Evolutionary conservation across 2,329 filamentous ascomycete genomes (phyloP).

Genomic region (Aureobasidium sp.): DNA sequence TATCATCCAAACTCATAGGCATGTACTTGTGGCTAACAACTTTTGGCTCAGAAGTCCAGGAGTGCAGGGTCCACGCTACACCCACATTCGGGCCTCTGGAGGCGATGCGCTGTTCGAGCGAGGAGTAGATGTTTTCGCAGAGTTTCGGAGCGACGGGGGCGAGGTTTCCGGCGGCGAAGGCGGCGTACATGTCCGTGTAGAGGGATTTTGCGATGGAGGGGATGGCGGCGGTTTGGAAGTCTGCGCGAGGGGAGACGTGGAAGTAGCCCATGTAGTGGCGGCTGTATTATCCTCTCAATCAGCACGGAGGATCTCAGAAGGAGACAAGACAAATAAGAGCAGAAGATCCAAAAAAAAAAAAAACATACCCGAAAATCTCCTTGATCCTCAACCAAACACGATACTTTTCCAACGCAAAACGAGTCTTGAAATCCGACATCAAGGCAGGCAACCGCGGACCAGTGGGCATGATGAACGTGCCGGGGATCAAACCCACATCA

Average conservation of each 20-base stretch:
- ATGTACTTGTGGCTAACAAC: constrained; percentile 24
- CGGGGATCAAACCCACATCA: constrained; percentile 38
- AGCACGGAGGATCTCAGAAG: background rate
- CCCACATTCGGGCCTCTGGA: constrained; percentile 28
- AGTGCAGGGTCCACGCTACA: constrained; percentile 24
- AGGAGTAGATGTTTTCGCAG: constrained; percentile 18
- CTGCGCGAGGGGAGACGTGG: constrained; percentile 25
- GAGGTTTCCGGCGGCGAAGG: constrained; percentile 36
- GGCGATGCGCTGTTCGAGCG: constrained; percentile 26
- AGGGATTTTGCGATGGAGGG: constrained; percentile 31
- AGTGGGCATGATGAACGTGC: constrained; percentile 27
- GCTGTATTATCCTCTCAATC: background rate
- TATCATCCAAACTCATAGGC: constrained; percentile 21
- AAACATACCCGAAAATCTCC: background rate
- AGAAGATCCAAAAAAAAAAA: background rate
- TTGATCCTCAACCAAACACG: constrained; percentile 1
- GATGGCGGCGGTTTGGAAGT: constrained; percentile 27
- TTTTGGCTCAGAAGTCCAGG: constrained; percentile 20
- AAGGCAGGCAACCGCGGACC: constrained; percentile 18
- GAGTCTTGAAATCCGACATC: constrained; percentile 10
- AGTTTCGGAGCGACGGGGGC: constrained; percentile 17
- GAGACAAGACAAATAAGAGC: background rate
- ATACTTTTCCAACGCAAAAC: constrained; percentile 14
- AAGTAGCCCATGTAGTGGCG: background rate
- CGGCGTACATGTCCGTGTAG: constrained; percentile 39